A percentile compares a stretch with the other conserved stretches of the same genome.
Conservation (phyloP, 1,284 basidiomycete genomes). For the Lignosus rhinocerotis region DNA sequence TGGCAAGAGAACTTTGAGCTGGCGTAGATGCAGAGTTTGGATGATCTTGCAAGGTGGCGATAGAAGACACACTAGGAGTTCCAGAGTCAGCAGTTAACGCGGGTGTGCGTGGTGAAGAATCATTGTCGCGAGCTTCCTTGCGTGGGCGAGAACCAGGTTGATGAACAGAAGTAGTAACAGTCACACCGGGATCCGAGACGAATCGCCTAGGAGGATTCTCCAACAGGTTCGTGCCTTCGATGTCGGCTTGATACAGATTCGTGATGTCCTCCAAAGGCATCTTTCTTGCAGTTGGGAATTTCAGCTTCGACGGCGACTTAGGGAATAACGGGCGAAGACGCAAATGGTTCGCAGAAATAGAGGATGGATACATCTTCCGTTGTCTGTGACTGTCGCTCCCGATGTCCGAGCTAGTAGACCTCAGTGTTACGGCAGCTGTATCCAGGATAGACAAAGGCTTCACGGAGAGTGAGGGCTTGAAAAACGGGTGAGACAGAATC, state of each 20-base stretch:
- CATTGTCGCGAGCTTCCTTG: not conserved
- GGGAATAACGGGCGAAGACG: not conserved
- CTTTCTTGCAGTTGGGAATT: not conserved
- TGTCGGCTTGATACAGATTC: conserved; percentile 7
- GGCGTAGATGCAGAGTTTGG: too few species aligned
- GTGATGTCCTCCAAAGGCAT: conserved; percentile 16
- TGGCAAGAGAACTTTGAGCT: not conserved
- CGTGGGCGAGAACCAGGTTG: too few species aligned
- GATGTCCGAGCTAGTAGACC: not conserved
- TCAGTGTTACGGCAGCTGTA: not conserved
- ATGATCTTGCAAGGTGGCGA: not conserved
- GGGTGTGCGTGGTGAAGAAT: conserved; percentile 9
- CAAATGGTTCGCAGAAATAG: conserved; percentile 4
- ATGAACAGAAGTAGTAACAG: not conserved
- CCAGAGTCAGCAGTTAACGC: conserved; percentile 20
- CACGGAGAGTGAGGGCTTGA: conserved; percentile 19
- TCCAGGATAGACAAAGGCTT: not conserved
- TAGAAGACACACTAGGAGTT: conserved; percentile 1
- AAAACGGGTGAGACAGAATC: conserved; percentile 27
- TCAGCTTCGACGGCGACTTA: not conserved
- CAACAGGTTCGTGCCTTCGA: not conserved
- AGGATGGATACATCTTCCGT: conserved; percentile 6
- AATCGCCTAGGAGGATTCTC: not conserved
- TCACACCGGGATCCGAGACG: not conserved
- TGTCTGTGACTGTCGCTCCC: not conserved